Conservation (phyloP, 352 stramenopile genomes). For the Phytophthora fragariaefolia region DNA sequence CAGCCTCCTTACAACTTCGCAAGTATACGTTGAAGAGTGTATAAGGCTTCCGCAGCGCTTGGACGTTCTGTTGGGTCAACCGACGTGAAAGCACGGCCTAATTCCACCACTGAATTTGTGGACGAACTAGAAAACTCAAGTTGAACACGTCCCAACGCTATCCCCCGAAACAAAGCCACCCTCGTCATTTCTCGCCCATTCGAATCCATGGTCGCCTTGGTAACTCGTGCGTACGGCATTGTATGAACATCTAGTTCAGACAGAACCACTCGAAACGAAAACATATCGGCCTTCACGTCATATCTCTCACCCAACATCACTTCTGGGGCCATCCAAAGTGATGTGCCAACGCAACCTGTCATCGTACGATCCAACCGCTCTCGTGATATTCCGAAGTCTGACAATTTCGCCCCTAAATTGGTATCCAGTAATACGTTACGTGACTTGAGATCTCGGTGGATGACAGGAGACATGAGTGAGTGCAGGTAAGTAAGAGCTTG, state of each 20-base stretch:
- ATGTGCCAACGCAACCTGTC: conserved; percentile 14
- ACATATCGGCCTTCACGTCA: conserved; percentile 15
- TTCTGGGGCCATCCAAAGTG: conserved; percentile 16
- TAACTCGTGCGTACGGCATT: conserved; percentile 46
- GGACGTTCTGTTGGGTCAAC: conserved; percentile 17
- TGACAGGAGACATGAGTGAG: conserved; percentile 48
- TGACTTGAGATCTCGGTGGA: conserved; percentile 64
- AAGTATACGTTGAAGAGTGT: conserved; percentile 26
- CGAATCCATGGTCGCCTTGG: conserved; percentile 22
- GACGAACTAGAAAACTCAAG: conserved; percentile 24
- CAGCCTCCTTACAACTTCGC: too few species aligned
- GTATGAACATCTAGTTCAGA: conserved; percentile 49
- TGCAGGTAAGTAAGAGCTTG: conserved; percentile 59
- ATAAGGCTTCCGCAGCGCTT: conserved; percentile 27
- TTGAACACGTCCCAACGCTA: conserved; percentile 14
- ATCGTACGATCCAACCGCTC: conserved; percentile 43
- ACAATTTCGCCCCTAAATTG: conserved; percentile 58
- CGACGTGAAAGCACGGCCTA: conserved; percentile 18
- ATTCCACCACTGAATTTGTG: conserved; percentile 1
- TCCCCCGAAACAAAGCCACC: conserved; percentile 14
- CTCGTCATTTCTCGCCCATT: conserved; percentile 3
- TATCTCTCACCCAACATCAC: conserved; percentile 18
- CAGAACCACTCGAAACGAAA: conserved; percentile 34
- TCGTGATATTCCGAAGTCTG: conserved; percentile 65
- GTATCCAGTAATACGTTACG: conserved; percentile 32